phyloP scores from a whole-genome alignment of 345 rosid species.

The Alliaria petiolata region DNA sequence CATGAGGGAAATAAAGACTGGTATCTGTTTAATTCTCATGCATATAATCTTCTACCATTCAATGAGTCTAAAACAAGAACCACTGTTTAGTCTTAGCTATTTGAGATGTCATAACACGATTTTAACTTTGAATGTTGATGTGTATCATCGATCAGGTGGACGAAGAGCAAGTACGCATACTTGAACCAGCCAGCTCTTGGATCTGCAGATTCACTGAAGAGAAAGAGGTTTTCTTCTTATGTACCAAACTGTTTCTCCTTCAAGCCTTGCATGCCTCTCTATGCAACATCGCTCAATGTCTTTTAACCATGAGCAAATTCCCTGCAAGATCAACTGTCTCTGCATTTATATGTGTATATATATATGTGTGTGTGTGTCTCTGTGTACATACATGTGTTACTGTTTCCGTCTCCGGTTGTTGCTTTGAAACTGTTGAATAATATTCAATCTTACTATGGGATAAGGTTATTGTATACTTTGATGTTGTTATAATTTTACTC shows the following conservation, averaged over 20 bases:
- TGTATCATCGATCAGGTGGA: conserved; percentile 64
- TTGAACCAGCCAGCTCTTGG: conserved; percentile 79
- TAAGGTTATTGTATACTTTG: conserved; percentile 1
- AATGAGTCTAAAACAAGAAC: background rate
- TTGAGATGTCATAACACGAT: too few species aligned
- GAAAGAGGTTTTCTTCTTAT: conserved; percentile 46
- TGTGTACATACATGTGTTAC: conserved; percentile 16
- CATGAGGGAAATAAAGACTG: conserved; percentile 75
- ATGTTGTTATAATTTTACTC: background rate
- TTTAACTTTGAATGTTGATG: background rate
- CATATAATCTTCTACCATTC: background rate
- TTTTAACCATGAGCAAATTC: conserved; percentile 31
- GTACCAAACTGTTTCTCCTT: conserved; percentile 58
- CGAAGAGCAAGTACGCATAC: conserved; percentile 88
- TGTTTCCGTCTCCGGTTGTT: conserved; percentile 10
- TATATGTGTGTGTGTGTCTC: background rate
- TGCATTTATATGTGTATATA: background rate
- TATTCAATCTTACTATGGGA: conserved; percentile 9
- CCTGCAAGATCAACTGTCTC: conserved; percentile 1
- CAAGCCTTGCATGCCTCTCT: conserved; percentile 50
- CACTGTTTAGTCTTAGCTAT: too few species aligned
- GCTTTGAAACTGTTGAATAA: conserved; percentile 18
- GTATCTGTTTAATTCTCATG: conserved; percentile 36
- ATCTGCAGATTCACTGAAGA: conserved; percentile 37
- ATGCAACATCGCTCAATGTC: conserved; percentile 61